Evolutionary conservation across 306 rosid genomes (phyloP), one percentile per base, ranked within the genome.

Genomic region (Biancaea sappan): DNA sequence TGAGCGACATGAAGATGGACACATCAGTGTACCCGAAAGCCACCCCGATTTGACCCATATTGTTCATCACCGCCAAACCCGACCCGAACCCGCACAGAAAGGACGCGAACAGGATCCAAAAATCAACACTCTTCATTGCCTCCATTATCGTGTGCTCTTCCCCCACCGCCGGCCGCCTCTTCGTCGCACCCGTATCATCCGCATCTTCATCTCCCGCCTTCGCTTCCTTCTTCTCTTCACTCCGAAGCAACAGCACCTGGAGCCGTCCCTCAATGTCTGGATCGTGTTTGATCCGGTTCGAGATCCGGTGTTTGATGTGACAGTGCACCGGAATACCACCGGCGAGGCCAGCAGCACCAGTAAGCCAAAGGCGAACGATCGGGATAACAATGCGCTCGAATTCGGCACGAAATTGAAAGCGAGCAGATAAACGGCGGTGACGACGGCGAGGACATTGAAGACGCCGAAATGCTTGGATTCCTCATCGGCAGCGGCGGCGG

Each of bases 11-110:
- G 60, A 93, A 93, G 12, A 90, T 61, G 2, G 98, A 93, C 1
- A 93, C 97, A 41, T 93, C 97, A 3, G 78, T 80, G 84, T 84
- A 89, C 6, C 98, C 97, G 0, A 93, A 81, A 0, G 98, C 97
- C 78, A 93, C 69, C 68, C 98, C 98, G 69, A 93, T 91, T 84
- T 93, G 98, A 37, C 97, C 98, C 98, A 91, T 84, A 53, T 93
- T 93, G 80, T 93, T 93, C 88, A 84, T 85, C 26, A 90, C 93
- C 0, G 98, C 97, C 82, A 93, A 73, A 9, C 98, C 98, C 0
- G 85, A 91, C 25, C 98, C 98, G 1, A 93, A 97, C 2, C 98
- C 98, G 26, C 98, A 91, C n/a, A 91, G 29, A 66, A 93, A 93
- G 66, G 98, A 89, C 66, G 83, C 84, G 34, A 93, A 93, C 90